phyloP scores from a whole-genome alignment of 2,329 filamentous ascomycete genomes.

The Lasiodiplodia sp. region DNA sequence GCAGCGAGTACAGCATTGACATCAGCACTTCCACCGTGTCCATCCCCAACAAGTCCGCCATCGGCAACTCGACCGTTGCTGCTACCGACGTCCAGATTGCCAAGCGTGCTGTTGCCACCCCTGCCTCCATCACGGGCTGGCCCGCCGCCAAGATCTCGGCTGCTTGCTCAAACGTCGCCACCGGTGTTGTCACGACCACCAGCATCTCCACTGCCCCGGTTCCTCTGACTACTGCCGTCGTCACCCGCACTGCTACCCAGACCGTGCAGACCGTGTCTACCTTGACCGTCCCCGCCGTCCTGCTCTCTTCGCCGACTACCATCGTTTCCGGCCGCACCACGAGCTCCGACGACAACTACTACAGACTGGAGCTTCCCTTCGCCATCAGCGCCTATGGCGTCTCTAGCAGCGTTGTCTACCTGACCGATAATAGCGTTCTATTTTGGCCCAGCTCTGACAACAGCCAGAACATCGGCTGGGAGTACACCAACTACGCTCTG shows the following conservation, averaged over 20 bases:
- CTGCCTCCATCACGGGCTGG: not conserved
- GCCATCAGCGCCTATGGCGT: not conserved
- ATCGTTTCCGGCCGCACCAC: not conserved
- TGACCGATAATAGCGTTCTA: not conserved
- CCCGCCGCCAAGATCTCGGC: slow-evolving; percentile 8
- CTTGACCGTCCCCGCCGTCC: not conserved
- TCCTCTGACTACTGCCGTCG: not conserved
- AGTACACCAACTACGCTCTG: not conserved
- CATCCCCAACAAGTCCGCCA: not conserved
- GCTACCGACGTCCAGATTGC: not conserved
- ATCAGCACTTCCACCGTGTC: not conserved
- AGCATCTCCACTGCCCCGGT: slow-evolving; percentile 3
- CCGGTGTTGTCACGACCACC: not conserved
- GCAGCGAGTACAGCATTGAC: not conserved
- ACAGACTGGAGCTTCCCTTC: not conserved
- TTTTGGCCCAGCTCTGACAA: not conserved
- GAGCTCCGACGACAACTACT: not conserved
- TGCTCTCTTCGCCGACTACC: slow-evolving; percentile 1
- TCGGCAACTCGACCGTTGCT: not conserved
- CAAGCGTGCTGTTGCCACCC: not conserved
- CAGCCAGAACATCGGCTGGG: not conserved
- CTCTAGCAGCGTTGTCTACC: not conserved
- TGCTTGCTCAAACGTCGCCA: slow-evolving; percentile 6
- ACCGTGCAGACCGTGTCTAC: not conserved
- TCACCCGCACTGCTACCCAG: not conserved